Conservation (phyloP, 2,329 filamentous ascomycete genomes). For the Dactylella cylindrospora region DNA sequence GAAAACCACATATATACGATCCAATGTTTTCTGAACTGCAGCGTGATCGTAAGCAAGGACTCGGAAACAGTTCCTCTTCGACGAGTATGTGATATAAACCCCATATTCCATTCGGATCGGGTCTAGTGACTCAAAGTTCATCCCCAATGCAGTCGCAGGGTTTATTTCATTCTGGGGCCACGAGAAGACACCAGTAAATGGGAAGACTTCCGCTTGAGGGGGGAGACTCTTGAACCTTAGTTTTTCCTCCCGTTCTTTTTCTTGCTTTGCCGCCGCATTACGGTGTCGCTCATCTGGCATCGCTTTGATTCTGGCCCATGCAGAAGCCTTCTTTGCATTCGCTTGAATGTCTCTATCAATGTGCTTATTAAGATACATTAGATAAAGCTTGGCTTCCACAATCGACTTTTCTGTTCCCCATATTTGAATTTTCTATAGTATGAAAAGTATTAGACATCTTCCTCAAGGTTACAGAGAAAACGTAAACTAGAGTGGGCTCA, state of each 20-base stretch:
- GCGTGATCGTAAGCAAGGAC: conserved; percentile 45
- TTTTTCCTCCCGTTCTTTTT: conserved; percentile 36
- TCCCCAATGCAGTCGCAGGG: conserved; percentile 43
- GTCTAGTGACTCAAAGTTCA: conserved; percentile 46
- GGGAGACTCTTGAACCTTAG: conserved; percentile 24
- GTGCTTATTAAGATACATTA: conserved; percentile 46
- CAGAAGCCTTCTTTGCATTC: conserved; percentile 9
- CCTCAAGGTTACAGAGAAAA: not conserved
- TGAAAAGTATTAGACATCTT: not conserved
- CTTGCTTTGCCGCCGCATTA: conserved; percentile 16
- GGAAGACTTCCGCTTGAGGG: conserved; percentile 35
- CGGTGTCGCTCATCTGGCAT: conserved; percentile 38
- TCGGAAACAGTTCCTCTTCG: conserved; percentile 42
- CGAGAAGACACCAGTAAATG: conserved; percentile 44
- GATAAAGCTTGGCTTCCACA: conserved; percentile 44
- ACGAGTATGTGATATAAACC: conserved; percentile 45
- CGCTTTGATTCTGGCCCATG: conserved; percentile 46
- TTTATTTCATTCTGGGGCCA: conserved; percentile 46
- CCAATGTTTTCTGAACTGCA: conserved; percentile 44
- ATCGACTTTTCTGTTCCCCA: conserved; percentile 46
- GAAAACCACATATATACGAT: conserved; percentile 46
- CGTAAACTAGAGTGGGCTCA: not conserved
- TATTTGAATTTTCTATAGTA: conserved; percentile 44
- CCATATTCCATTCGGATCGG: conserved; percentile 46
- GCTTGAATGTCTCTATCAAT: conserved; percentile 43